Evolutionary conservation across 2,329 filamentous ascomycete genomes (phyloP).

Genomic region (Pestalotiopsis fici): DNA sequence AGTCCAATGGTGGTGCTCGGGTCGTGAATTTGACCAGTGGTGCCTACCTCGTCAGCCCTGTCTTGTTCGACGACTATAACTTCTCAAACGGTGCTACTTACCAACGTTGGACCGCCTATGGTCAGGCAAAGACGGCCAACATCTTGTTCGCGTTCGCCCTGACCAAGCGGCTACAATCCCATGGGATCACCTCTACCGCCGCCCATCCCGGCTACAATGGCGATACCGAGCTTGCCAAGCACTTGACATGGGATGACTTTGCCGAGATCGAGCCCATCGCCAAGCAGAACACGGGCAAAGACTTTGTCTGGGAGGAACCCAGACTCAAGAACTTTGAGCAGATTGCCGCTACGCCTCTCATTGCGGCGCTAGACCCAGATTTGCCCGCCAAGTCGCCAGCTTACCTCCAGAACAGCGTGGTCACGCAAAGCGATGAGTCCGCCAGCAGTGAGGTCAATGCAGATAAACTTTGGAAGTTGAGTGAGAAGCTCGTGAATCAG

Average conservation of each 20-base stretch:
- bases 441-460: neutral
- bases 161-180: neutral
- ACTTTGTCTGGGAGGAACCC: neutral
- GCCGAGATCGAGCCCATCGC: neutral
- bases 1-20: neutral
- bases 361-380: neutral
- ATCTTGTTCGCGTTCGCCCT: slow-evolving; percentile 2
- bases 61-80: neutral
- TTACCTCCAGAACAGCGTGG: neutral
- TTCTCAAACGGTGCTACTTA: neutral
- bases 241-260: neutral
- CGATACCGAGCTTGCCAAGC: neutral
- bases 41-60: neutral
- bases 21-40: slow-evolving; percentile 2
- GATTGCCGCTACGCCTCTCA: neutral
- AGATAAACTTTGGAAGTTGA: neutral
- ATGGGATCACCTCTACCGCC: neutral
- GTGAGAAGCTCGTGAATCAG: neutral
- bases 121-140: slow-evolving; percentile 10
- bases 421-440: neutral
- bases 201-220: neutral
- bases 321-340: neutral
- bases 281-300: neutral
- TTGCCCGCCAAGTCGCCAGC: neutral
- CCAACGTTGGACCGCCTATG: slow-evolving; percentile 1